Percentiles rank a stretch among this genome's conserved stretches.
phyloP scores from a whole-genome alignment of 2,329 filamentous ascomycete genomes.

The Colletotrichum cordylinicola region DNA sequence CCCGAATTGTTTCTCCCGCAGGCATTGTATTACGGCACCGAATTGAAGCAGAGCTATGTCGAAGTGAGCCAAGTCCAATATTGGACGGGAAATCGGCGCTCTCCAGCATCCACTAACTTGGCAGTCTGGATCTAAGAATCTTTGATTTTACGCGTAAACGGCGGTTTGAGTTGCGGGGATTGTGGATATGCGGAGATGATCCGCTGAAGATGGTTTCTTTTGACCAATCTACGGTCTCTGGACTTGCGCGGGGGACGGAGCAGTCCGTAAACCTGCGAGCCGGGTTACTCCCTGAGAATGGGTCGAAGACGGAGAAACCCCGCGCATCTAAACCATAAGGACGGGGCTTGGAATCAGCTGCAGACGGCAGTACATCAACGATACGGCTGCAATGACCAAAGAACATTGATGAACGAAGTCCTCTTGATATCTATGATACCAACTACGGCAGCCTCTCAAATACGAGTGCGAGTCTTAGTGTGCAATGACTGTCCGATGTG shows the following conservation, averaged over 20 bases:
- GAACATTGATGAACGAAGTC: not conserved
- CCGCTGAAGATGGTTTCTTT: not conserved
- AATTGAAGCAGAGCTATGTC: not conserved
- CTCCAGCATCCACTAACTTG: not conserved
- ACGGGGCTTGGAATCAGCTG: not conserved
- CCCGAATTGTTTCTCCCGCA: not conserved
- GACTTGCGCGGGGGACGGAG: not conserved
- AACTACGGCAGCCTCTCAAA: not conserved
- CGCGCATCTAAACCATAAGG: not conserved
- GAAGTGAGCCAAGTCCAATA: not conserved
- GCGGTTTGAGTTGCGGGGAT: not conserved
- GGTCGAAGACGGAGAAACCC: not conserved
- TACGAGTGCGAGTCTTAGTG: not conserved
- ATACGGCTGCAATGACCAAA: not conserved
- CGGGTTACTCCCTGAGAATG: not conserved
- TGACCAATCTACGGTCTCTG: slow-evolving; percentile 25
- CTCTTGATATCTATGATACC: not conserved
- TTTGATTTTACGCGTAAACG: not conserved
- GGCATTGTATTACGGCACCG: not conserved
- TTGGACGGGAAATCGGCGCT: not conserved
- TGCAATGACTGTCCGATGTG: not conserved
- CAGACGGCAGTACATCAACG: not conserved
- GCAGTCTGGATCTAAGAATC: not conserved
- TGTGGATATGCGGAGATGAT: not conserved
- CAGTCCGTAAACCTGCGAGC: not conserved